Evolutionary conservation across 352 stramenopile species (phyloP), one percentile per base, ranked within the genome.

Genomic region (Phytophthora pisi): DNA sequence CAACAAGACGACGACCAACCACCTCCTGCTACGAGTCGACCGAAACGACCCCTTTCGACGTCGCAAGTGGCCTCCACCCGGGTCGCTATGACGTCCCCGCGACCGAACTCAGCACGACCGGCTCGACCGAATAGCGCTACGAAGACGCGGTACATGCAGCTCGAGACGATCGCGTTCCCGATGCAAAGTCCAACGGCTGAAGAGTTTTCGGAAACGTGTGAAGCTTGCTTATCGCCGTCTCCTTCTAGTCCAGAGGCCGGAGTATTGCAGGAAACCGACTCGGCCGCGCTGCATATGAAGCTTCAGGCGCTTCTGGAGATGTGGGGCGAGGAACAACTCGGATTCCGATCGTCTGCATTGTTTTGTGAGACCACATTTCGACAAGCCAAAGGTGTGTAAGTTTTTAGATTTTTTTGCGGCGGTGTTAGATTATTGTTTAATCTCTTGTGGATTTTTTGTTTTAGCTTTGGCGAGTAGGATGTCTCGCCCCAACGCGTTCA

Each of bases 311-410:
- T 92, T 55, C 63, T 92, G 18, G 66, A 80, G 16, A 71, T 77
- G 20, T 90, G 81, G 81, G 63, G 80, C 13, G 68, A 72, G 23
- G 78, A 88, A 51, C 74, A 86, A 51, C 43, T 51, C 5, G 68
- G 56, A 13, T 92, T 90, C 38, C 81, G 81, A n/a, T 92, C 84
- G 0, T 68, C 78, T 26, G 69, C 81, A 15, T 61, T 92, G 1
- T 90, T 88, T 54, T 88, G 78, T 16, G 84, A 92, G 59, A 75
- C 82, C 4, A 79, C 72, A 3, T 89, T 89, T 43, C 74, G 75
- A 2, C 81, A 89, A 20, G 80, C 80, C 1, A 87, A 86, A 82
- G 75, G 81, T 86, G n/a, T n/a, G 60, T 58, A 23, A 38, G 9
- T 47, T 23, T n/a, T 47, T 20, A 23, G 16, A 47, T 34, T 34